Base-by-base conservation (phyloP, 1,284 basidiomycete species). In the Sutorius eximius region DNA sequence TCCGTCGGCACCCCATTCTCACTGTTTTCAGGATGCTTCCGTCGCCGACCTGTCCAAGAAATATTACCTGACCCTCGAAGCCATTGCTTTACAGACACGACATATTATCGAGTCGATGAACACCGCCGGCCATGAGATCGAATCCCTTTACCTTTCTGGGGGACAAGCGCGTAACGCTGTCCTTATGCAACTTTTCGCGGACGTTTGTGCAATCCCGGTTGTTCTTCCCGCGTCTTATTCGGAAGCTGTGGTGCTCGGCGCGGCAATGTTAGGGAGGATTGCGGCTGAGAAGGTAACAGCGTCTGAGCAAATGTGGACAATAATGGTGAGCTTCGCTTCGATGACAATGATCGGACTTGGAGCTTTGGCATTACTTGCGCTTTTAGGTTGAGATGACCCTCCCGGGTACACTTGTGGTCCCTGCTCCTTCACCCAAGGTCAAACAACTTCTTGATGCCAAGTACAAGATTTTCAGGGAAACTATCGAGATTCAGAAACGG, bases 91-190 rank as follows among this genome's bases (percentile, higher is more conserved):
- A 20, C 96, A 98, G 73, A 98, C 95, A 12, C 81, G 91, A 4
- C 96, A 98, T 74, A 98, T 99, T 70, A 79, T 99, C 53, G 91
- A 95, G 66, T 82, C 86, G 63, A 91, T 99, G 83, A 98, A 98
- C 74, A 72, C 67, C 16, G 82, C 86, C 38, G 96, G 96, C 0
- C 96, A 99, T 74, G 69, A 78, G 33, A 90, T 99, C 66, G 82
- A 82, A 52, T 83, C 86, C 32, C 89, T 99, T 70, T 98, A 95
- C 77, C 91, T 99, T 85, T 89, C 85, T 38, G 92, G 92, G 46
- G 89, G 92, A n/a, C 93, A 97, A 74, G 91, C 91, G 27, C 91
- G 89, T 75, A 97, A 96, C 73, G 66, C 68, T 32, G 76, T 82
- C 40, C 80, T 97, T 57, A 95, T 97, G 92, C 82, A 86, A 66